Evolutionary conservation across 2,329 filamentous ascomycete genomes (phyloP).

Genomic region (Stachybotrys echinatus): DNA sequence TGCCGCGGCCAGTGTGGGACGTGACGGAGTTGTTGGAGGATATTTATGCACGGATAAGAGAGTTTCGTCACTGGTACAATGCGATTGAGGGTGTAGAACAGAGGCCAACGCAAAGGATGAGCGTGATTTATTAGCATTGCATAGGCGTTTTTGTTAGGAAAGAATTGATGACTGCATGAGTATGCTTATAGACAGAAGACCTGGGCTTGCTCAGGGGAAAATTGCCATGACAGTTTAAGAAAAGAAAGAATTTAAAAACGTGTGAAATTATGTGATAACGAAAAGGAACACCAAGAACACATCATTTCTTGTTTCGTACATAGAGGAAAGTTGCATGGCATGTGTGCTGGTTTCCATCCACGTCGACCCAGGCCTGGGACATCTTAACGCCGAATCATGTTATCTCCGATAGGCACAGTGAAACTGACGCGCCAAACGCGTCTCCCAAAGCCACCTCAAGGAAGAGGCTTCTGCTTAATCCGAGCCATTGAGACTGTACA

Average conservation of each 20-base stretch:
- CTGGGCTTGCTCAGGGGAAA: no score
- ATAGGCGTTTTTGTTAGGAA: conserved; percentile 10
- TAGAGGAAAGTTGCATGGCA: no score
- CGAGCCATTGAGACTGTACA: not conserved
- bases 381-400: not conserved
- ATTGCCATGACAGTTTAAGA: no score
- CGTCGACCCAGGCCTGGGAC: not conserved
- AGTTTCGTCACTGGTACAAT: conserved; percentile 29
- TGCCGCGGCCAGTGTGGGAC: conserved; percentile 24
- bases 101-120: not conserved
- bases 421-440: conserved; percentile 20
- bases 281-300: no score
- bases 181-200: not conserved
- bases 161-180: not conserved
- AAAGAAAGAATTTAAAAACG: no score
- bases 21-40: conserved; percentile 20
- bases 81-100: conserved; percentile 9
- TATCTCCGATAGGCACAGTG: not conserved
- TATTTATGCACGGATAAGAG: conserved; percentile 21
- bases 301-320: no score
- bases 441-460: conserved; percentile 10
- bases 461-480: not conserved
- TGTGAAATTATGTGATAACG: no score
- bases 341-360: no score
- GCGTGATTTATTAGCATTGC: conserved; percentile 11